A percentile compares a stretch with the other conserved stretches of the same genome.
Conservation (phyloP, 23 red algal species). For the Agarophyton chilense region DNA sequence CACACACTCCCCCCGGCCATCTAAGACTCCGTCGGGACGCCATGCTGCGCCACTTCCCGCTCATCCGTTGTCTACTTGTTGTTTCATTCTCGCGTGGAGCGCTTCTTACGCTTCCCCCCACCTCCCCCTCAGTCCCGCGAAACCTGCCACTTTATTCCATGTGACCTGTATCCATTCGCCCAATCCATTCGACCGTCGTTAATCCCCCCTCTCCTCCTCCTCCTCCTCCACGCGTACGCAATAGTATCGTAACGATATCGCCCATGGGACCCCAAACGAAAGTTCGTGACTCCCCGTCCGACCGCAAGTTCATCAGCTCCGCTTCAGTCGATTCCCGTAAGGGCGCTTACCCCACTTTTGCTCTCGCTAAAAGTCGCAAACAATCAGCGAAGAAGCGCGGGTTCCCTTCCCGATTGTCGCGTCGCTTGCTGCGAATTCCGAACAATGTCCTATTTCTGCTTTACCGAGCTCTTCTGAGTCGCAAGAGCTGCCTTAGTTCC, state of each 20-base stretch:
- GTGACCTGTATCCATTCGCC: background rate
- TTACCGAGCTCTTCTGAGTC: background rate
- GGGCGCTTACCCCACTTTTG: background rate
- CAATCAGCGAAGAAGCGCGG: background rate
- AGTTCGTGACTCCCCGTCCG: background rate
- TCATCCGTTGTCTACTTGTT: no score
- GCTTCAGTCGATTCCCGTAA: background rate
- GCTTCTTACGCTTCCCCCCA: no score
- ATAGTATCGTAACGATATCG: background rate
- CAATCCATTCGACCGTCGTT: background rate
- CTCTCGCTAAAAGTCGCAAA: background rate
- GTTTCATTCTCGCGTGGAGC: no score
- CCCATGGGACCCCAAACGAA: background rate
- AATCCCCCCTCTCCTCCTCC: background rate
- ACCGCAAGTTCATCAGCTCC: background rate
- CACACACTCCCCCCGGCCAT: no score
- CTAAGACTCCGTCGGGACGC: no score
- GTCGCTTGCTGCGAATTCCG: conserved; percentile 13
- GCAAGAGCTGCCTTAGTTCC: background rate
- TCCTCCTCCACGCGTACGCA: background rate
- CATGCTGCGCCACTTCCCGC: no score
- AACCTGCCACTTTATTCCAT: background rate
- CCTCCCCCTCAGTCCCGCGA: background rate
- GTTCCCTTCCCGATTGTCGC: background rate
- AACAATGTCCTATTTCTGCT: background rate